Evolutionary conservation across 257 asterid genomes (phyloP), one percentile per base, ranked within the genome.

Genomic region (Verbascum thapsus): DNA sequence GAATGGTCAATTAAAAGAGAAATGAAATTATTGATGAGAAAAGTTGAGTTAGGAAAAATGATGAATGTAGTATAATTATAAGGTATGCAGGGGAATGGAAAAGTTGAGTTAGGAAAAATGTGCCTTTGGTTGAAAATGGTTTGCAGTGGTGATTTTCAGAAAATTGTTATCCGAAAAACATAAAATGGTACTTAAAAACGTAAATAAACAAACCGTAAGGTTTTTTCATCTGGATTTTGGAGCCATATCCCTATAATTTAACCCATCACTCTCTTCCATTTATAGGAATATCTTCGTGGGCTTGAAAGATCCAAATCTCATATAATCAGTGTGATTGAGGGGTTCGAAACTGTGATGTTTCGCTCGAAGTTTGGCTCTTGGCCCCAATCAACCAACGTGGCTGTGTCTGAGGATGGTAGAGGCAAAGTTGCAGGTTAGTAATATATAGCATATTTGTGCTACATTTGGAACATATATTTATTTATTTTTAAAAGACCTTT

Each of bases 391-490:
- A 75, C 80, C 68, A 72, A 67, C 61, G 88, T 81, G 64, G 75
- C 96, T 34, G 98, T 84, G 44, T 50, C 96, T 17, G 98, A 90
- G 80, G 98, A 94, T 70, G 95, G 98, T 66, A 81, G 98, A 76
- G 99, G 99, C 72, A 94, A 86, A 82, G 96, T 94, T 74, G 99
- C 98, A 64, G 98, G 99, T 94, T 26, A 77, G 96, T 80, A 40
- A 67, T 74, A 66, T n/a, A 47, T 35, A 49, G n/a, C n/a, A n/a
- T n/a, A n/a, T n/a, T n/a, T n/a, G n/a, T n/a, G n/a, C n/a, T n/a
- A n/a, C n/a, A n/a, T n/a, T n/a, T n/a, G n/a, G 41, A 44, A 51
- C 19, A 49, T 61, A 59, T 48, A 17, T 53, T 22, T 10, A 12
- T 6, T 34, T 34, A 50, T 61, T 41, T 52, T 17, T 23, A 26